These are phyloP conservation scores for Mytilinidion resinicola DNA, from an alignment of 495 filamentous ascomycete genomes.

Conservation along the genomic window DNA sequence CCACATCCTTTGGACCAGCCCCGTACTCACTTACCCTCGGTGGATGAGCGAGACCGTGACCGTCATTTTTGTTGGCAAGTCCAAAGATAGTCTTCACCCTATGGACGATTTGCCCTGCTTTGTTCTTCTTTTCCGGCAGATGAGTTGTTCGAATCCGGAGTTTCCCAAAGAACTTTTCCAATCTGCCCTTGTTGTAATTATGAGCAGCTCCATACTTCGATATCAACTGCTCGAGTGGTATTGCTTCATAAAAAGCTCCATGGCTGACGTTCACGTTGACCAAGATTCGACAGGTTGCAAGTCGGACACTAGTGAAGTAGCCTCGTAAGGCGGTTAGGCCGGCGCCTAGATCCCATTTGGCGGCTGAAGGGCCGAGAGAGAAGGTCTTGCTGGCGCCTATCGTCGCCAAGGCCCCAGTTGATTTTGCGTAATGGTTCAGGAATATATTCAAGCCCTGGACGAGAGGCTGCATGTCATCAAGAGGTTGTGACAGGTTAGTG, in stretches of 20 bases:
- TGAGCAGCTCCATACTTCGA: background rate
- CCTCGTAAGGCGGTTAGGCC: constrained; percentile 42
- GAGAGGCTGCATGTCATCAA: constrained; percentile 22
- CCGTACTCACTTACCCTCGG: constrained; percentile 12
- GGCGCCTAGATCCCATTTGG: constrained; percentile 27
- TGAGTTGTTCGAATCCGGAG: constrained; percentile 11
- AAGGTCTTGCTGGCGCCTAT: constrained; percentile 23
- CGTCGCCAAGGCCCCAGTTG: constrained; percentile 8
- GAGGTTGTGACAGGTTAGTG: constrained; percentile 11
- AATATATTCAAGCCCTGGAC: constrained; percentile 51
- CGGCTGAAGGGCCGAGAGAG: constrained; percentile 19
- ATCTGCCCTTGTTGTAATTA: background rate
- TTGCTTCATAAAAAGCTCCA: constrained; percentile 38
- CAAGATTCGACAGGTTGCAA: constrained; percentile 35
- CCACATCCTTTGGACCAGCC: constrained; percentile 16
- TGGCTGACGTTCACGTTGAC: constrained; percentile 44
- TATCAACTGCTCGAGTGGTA: constrained; percentile 19
- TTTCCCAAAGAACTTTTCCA: constrained; percentile 11
- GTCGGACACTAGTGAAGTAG: constrained; percentile 42
- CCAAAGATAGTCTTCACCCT: constrained; percentile 19
- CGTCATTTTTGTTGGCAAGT: constrained; percentile 21
- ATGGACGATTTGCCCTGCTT: constrained; percentile 4
- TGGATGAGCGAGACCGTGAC: constrained; percentile 9
- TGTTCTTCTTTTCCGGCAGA: constrained; percentile 5
- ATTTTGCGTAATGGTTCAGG: constrained; percentile 32